Evolutionary conservation across 2,329 filamentous ascomycete genomes (phyloP), one percentile per base, ranked within the genome.

Genomic region (Eurotiales sp.): DNA sequence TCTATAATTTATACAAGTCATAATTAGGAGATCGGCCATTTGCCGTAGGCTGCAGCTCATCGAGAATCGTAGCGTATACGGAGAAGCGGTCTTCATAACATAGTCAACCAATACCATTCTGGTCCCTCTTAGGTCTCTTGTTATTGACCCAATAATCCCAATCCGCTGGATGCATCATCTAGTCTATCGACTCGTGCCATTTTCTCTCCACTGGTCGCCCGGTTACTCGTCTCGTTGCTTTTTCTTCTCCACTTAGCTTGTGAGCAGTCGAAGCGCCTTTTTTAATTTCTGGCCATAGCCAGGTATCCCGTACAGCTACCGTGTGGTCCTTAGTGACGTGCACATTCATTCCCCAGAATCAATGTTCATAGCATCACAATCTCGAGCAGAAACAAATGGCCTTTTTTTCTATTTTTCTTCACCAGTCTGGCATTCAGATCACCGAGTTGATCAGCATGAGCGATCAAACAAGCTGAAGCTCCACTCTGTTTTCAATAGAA

Each of bases 171-270:
- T 46, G 22, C 23, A 23, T 23, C 34, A 7, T 10, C n/a, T n/a
- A n/a, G n/a, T n/a, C n/a, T n/a, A 14, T 15, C 45, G 27, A 22
- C 21, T 25, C 21, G 30, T 47, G 29, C 22, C 15, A 30, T 47
- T 19, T 15, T 47, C 36, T 41, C 39, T 30, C 39, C 46, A 48
- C 46, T 36, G 36, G 25, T 39, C 36, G 29, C 36, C 37, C 19
- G 23, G 19, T 21, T 30, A 23, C 34, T 46, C 44, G 25, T 19
- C 30, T 48, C 25, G 29, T 48, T 48, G 46, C 46, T 48, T 47
- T 48, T 40, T 48, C 29, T 36, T 40, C 46, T 48, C 46, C 46
- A 48, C 46, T 48, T 48, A 27, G 46, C 15, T 21, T 48, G 25
- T 48, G 46, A 48, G 46, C 23, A 48, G 45, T 47, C 45, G 45